Evolutionary conservation across 768 basidiomycete genomes (phyloP), one percentile per base, ranked within the genome.

Genomic region (Mrakia hoshinonis): DNA sequence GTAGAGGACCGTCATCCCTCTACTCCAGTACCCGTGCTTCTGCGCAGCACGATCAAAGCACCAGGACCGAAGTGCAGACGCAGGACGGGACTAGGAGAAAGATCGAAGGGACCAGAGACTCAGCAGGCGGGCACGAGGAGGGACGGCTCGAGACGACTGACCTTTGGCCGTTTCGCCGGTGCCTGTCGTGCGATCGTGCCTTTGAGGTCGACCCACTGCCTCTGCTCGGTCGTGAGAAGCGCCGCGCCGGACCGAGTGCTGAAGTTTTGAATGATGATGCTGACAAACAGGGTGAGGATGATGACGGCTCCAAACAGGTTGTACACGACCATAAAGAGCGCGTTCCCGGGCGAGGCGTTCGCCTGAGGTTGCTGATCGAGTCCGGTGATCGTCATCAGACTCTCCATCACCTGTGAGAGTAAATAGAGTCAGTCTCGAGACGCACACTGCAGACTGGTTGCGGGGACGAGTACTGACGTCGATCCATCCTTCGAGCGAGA

Each of bases 401-500:
- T 84, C 47, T 80, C 81, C 89, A 96, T 89, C 63, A 93, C 51
- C 51, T 52, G 51, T 7, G n/a, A n/a, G 51, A 62, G n/a, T 10
- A 31, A 62, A 34, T 10, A 29, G 3, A 36, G 31, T 3, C 2
- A 34, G 22, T 4, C 26, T 0, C n/a, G 60, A 62, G 26, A 36
- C 10, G 18, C 26, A 34, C 31, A 31, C n/a, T 22, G 3, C 22
- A 51, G n/a, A 26, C 3, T n/a, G n/a, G n/a, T n/a, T n/a, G n/a
- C n/a, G n/a, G n/a, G n/a, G n/a, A n/a, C n/a, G n/a, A 9, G 15
- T 3, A 52, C 51, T n/a, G 9, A 52, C 95, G 77, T 94, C 91
- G n/a, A 90, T 85, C 95, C 94, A 97, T 2, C 95, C 95, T 80
- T 95, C 93, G 62, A 96, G 81, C 0, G 93, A 95, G 29, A 97